Conservation (phyloP, 1,284 basidiomycete species). For the Kalmanozyma brasiliensis region DNA sequence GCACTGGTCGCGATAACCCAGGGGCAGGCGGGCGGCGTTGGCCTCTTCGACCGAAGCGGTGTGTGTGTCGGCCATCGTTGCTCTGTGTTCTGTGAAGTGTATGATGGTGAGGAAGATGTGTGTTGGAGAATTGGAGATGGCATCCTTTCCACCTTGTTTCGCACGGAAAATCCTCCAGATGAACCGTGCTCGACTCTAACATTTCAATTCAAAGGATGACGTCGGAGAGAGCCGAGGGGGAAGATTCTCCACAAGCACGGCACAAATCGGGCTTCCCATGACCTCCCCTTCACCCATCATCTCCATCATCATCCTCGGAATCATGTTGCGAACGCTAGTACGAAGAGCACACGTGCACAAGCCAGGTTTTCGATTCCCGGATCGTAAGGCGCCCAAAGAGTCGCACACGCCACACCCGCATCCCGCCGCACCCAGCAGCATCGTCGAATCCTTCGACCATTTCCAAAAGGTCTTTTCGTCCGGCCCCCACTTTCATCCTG, state of each 20-base stretch:
- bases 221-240: slow-evolving; percentile 14
- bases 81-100: not conserved
- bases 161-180: not conserved
- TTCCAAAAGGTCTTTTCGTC: slow-evolving; percentile 59
- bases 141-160: slow-evolving; percentile 2
- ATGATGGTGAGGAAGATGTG: not conserved
- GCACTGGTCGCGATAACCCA: slow-evolving; percentile 89
- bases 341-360: slow-evolving; percentile 54
- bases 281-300: not conserved
- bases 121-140: slow-evolving; percentile 1
- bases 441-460: slow-evolving; percentile 54
- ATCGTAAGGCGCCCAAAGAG: slow-evolving; percentile 54
- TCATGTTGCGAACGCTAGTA: slow-evolving; percentile 54
- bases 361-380: slow-evolving; percentile 58
- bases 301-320: slow-evolving; percentile 9
- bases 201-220: too few relatives aligned
- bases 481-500: slow-evolving; percentile 65
- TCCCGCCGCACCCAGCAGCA: slow-evolving; percentile 59
- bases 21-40: slow-evolving; percentile 79
- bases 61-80: slow-evolving; percentile 49
- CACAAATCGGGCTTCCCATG: slow-evolving; percentile 22
- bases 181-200: not conserved
- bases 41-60: slow-evolving; percentile 86
- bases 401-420: slow-evolving; percentile 61
- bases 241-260: slow-evolving; percentile 17